phyloP scores from a whole-genome alignment of 768 basidiomycete genomes.

The Fomitopsis pulvina region DNA sequence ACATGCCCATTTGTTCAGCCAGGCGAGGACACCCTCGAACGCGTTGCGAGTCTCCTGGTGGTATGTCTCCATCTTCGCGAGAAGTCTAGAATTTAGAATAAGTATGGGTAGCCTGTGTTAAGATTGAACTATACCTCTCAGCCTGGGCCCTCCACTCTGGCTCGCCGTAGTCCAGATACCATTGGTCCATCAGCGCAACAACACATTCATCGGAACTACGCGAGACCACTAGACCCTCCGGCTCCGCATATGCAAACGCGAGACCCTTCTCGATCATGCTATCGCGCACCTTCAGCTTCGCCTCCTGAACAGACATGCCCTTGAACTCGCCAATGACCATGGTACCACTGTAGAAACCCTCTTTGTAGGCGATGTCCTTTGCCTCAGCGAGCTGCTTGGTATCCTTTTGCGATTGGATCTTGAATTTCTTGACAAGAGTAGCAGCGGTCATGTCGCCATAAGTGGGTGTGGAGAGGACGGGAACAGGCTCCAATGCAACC shows the following conservation, averaged over 20 bases:
- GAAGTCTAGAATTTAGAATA: conserved; percentile 46
- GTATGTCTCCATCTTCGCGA: conserved; percentile 87
- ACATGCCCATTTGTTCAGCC: conserved; percentile 99
- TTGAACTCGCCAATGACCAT: conserved; percentile 92
- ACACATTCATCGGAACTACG: conserved; percentile 96
- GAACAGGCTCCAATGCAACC: conserved; percentile 78
- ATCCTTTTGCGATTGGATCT: conserved; percentile 95
- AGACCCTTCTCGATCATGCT: conserved; percentile 71
- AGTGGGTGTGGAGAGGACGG: conserved; percentile 83
- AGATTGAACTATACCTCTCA: conserved; percentile 57
- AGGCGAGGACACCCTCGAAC: conserved; percentile 87
- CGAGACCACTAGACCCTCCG: conserved; percentile 84
- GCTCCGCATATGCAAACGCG: conserved; percentile 92
- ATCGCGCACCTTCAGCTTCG: conserved; percentile 83
- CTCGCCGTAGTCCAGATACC: conserved; percentile 98
- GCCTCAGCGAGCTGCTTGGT: conserved; percentile 90
- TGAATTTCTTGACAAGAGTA: conserved; percentile 76
- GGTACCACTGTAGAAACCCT: conserved; percentile 92
- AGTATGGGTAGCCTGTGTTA: no score
- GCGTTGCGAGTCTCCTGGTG: conserved; percentile 85
- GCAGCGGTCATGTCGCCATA: conserved; percentile 91
- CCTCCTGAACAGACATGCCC: conserved; percentile 83
- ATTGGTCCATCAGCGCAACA: conserved; percentile 97
- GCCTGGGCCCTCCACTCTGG: conserved; percentile 79
- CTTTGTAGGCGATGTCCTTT: conserved; percentile 97